A percentile compares a stretch with the other conserved stretches of the same genome.
Evolutionary conservation across 345 rosid genomes (phyloP).

Genomic region (Carallia pectinifolia): DNA sequence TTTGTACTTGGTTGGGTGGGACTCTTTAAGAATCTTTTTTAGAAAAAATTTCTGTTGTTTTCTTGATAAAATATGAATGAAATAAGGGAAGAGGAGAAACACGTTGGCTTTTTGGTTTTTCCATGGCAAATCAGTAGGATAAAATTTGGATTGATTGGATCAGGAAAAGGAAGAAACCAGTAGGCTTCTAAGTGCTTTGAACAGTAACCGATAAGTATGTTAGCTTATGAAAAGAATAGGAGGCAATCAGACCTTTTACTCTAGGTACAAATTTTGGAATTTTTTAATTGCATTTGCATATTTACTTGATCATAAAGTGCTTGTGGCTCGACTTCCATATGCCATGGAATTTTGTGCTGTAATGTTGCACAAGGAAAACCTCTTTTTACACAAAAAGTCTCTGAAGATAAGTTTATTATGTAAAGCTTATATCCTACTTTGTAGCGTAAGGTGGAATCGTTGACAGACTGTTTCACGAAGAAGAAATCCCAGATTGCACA

Average conservation of each 20-base stretch:
- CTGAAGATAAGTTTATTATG: not conserved
- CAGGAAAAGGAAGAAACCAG: not conserved
- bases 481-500: conserved; percentile 70
- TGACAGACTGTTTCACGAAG: conserved; percentile 49
- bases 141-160: not conserved
- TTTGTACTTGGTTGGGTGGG: no score
- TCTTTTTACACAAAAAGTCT: no score
- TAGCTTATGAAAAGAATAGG: no score
- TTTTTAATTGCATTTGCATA: not conserved
- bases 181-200: not conserved
- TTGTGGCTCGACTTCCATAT: no score
- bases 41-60: no score
- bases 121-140: not conserved
- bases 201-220: no score
- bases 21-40: no score
- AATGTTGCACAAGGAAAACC: no score
- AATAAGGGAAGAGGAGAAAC: no score
- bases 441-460: conserved; percentile 56
- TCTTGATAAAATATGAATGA: no score
- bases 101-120: not conserved
- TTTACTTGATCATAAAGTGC: not conserved
- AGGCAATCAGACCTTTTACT: no score
- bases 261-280: not conserved
- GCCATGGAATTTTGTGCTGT: no score
- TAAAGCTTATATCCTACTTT: conserved; percentile 11